phyloP scores from a whole-genome alignment of 1,139 yeast species.

The Cylindricascospora bacillispora region DNA sequence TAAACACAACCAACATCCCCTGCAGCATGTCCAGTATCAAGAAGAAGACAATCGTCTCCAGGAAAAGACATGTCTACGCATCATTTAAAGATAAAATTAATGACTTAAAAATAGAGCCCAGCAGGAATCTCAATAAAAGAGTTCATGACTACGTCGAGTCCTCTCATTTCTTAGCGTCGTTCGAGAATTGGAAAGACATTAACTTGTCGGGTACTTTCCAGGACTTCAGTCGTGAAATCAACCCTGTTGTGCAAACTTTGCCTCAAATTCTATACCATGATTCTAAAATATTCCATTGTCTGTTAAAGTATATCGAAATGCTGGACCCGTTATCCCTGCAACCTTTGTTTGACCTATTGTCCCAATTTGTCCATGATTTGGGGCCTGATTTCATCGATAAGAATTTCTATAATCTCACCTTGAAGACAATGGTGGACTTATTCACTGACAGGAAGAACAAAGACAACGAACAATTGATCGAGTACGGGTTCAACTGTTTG shows the following conservation, averaged over 20 bases:
- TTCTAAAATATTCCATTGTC: conserved; percentile 40
- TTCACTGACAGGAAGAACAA: conserved; percentile 39
- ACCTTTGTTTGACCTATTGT: conserved; percentile 65
- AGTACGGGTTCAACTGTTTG: conserved; percentile 72
- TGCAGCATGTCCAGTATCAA: conserved; percentile 5
- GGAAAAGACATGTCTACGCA: conserved; percentile 49
- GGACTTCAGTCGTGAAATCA: conserved; percentile 46
- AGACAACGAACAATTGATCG: conserved; percentile 41
- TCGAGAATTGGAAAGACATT: conserved; percentile 80
- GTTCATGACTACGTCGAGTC: conserved; percentile 61
- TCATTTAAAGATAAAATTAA: conserved; percentile 82
- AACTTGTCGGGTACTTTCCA: conserved; percentile 67
- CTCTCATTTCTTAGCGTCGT: conserved; percentile 68
- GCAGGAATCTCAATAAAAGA: conserved; percentile 46
- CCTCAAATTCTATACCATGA: conserved; percentile 76
- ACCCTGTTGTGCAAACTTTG: conserved; percentile 48
- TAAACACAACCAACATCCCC: no score
- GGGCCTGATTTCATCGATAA: conserved; percentile 80
- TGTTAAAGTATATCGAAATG: conserved; percentile 37
- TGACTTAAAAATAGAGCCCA: conserved; percentile 74
- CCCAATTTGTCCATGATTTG: conserved; percentile 84
- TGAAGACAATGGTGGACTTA: conserved; percentile 39
- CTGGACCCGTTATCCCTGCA: conserved; percentile 66
- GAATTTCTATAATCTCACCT: conserved; percentile 44
- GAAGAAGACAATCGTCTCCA: conserved; percentile 37